These are phyloP conservation scores for Medicago ruthenica DNA, from an alignment of 306 rosid genomes.

Conservation along the genomic window DNA sequence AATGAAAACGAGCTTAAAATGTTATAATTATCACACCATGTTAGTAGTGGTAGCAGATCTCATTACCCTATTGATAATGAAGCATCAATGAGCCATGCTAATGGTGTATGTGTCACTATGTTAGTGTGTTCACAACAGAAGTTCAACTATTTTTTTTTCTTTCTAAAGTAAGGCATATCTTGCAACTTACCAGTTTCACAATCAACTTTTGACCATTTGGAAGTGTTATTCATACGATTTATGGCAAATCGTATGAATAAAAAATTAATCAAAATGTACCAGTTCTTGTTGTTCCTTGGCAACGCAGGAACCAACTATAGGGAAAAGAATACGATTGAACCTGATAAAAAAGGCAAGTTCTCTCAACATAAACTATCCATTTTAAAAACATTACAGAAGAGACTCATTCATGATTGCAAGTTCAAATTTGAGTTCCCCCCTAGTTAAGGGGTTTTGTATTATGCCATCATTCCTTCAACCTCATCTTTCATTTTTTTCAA, in stretches of 20 bases:
- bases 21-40: neutral
- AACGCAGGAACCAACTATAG: slow-evolving; percentile 78
- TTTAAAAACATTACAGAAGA: too few relatives aligned
- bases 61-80: neutral
- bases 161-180: slow-evolving; percentile 29
- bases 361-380: slow-evolving; percentile 12
- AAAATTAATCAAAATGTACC: slow-evolving; percentile 91
- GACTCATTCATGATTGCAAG: too few relatives aligned
- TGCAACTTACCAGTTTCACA: slow-evolving; percentile 83
- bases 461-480: too few relatives aligned
- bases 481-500: too few relatives aligned
- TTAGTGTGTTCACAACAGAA: neutral
- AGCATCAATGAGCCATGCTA: neutral
- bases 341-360: slow-evolving; percentile 54
- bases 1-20: too few relatives aligned
- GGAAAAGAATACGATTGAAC: slow-evolving; percentile 85
- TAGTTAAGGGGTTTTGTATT: too few relatives aligned
- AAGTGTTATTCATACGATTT: slow-evolving; percentile 83
- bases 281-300: slow-evolving; percentile 70
- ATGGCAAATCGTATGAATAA: slow-evolving; percentile 90
- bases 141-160: slow-evolving; percentile 11
- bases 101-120: slow-evolving; percentile 3
- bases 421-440: too few relatives aligned
- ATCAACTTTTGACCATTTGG: slow-evolving; percentile 86
- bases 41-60: neutral